Conservation (phyloP, 176 grass and related monocot genomes). For the Oryza nivara region DNA sequence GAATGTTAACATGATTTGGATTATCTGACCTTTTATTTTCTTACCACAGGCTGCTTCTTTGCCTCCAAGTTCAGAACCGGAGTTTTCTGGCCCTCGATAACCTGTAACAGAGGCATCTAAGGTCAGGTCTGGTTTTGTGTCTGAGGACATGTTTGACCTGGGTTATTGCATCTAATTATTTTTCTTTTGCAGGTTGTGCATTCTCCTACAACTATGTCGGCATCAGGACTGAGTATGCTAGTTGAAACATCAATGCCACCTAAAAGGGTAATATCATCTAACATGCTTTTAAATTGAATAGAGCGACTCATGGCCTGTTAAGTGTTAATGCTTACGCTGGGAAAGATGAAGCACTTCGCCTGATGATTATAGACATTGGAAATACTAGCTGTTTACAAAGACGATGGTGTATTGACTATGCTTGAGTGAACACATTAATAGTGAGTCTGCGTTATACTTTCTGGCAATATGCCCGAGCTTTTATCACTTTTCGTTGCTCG, state of each 20-base stretch:
- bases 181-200: conserved; percentile 54
- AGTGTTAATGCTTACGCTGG: background rate
- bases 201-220: conserved; percentile 54
- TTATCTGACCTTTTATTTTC: conserved; percentile 29
- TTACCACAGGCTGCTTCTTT: conserved; percentile 48
- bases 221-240: conserved; percentile 61
- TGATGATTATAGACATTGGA: conserved; percentile 22
- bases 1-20: background rate
- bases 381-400: conserved; percentile 15
- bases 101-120: conserved; percentile 43
- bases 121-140: conserved; percentile 38
- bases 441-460: background rate
- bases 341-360: background rate
- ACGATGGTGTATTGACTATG: conserved; percentile 8
- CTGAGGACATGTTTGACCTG: background rate
- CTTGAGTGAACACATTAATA: background rate
- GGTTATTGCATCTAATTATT: conserved; percentile 34
- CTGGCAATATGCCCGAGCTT: background rate
- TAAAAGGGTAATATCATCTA: conserved; percentile 51
- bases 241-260: conserved; percentile 48
- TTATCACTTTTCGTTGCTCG: background rate
- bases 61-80: conserved; percentile 38
- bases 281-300: background rate
- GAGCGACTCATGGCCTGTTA: background rate
- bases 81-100: conserved; percentile 39